Percentiles rank a stretch among this genome's conserved stretches.
Conservation (phyloP, 768 basidiomycete genomes). For the Pleurotus pulmonarius region DNA sequence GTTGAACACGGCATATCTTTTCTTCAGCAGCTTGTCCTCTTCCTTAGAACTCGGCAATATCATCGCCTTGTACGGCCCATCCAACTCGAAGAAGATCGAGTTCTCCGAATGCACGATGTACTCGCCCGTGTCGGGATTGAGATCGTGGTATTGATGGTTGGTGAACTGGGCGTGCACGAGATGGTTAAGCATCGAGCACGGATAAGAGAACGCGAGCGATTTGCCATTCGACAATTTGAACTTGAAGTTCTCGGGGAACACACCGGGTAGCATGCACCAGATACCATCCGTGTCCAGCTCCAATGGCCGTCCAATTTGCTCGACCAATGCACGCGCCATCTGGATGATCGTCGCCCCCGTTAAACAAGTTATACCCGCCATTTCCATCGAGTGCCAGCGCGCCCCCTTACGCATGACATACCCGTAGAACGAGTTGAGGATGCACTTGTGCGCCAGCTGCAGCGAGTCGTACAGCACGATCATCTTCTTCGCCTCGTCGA, state of each 20-base stretch:
- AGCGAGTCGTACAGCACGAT: conserved; percentile 97
- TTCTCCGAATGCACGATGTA: conserved; percentile 91
- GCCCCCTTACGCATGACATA: conserved; percentile 99
- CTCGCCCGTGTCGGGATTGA: conserved; percentile 79
- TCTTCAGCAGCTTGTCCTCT: conserved; percentile 97
- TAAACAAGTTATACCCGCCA: conserved; percentile 98
- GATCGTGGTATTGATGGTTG: conserved; percentile 95
- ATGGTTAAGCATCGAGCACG: conserved; percentile 99
- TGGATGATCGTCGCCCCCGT: conserved; percentile 98
- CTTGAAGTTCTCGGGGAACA: conserved; percentile 97
- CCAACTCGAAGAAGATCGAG: conserved; percentile 98
- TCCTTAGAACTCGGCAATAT: conserved; percentile 98
- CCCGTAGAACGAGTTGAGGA: conserved; percentile 99
- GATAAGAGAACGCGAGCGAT: conserved; percentile 86
- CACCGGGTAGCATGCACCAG: conserved; percentile 99
- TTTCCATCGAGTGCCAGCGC: conserved; percentile 99
- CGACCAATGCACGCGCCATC: conserved; percentile 95
- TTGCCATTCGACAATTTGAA: conserved; percentile 90
- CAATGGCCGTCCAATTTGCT: conserved; percentile 95
- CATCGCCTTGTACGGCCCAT: conserved; percentile 99
- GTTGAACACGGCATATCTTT: conserved; percentile 98
- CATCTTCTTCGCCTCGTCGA: conserved; percentile 98
- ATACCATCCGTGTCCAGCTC: conserved; percentile 99
- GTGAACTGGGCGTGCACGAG: conserved; percentile 94
- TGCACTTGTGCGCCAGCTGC: conserved; percentile 98